Percentiles rank a stretch among this genome's conserved stretches.
Conservation (phyloP, 805 yeast genomes). For the Lipomyces oligophaga region DNA sequence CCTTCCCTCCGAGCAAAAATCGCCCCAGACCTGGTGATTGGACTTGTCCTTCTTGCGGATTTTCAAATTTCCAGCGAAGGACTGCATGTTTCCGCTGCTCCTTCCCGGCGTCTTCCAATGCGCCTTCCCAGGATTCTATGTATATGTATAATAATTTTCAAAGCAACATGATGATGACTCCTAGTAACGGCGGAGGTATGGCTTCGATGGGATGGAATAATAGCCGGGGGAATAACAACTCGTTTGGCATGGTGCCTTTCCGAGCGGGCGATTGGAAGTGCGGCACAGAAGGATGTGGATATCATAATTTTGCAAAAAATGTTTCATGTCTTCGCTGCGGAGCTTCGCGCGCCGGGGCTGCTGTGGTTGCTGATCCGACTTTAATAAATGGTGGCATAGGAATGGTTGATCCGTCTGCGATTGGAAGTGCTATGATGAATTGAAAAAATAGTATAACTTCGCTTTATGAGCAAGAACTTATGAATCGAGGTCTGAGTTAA, state of each 20-base stretch:
- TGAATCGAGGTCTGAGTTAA: no score
- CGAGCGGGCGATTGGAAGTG: slow-evolving; percentile 98
- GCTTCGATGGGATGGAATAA: slow-evolving; percentile 21
- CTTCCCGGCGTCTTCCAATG: slow-evolving; percentile 71
- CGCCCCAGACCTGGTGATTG: slow-evolving; percentile 96
- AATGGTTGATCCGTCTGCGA: slow-evolving; percentile 18
- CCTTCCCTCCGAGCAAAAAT: slow-evolving; percentile 81
- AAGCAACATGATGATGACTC: slow-evolving; percentile 23
- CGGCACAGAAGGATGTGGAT: slow-evolving; percentile 67
- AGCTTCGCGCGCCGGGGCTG: slow-evolving; percentile 50
- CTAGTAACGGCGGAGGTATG: slow-evolving; percentile 22
- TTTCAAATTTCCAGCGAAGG: slow-evolving; percentile 89
- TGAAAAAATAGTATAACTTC: no score
- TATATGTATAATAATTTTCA: slow-evolving; percentile 34
- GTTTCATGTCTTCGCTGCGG: slow-evolving; percentile 85
- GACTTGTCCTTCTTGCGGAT: slow-evolving; percentile 97
- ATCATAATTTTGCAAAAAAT: slow-evolving; percentile 91
- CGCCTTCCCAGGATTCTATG: slow-evolving; percentile 62
- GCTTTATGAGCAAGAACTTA: no score
- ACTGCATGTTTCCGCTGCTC: slow-evolving; percentile 92
- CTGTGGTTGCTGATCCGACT: slow-evolving; percentile 32
- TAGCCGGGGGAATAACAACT: slow-evolving; percentile 30
- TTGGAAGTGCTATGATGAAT: slow-evolving; percentile 21
- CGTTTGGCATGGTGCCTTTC: slow-evolving; percentile 67
- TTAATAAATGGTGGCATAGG: slow-evolving; percentile 28